Base-by-base conservation (phyloP, 2,329 filamentous ascomycete genomes). In the Stachybotrys elegans region DNA sequence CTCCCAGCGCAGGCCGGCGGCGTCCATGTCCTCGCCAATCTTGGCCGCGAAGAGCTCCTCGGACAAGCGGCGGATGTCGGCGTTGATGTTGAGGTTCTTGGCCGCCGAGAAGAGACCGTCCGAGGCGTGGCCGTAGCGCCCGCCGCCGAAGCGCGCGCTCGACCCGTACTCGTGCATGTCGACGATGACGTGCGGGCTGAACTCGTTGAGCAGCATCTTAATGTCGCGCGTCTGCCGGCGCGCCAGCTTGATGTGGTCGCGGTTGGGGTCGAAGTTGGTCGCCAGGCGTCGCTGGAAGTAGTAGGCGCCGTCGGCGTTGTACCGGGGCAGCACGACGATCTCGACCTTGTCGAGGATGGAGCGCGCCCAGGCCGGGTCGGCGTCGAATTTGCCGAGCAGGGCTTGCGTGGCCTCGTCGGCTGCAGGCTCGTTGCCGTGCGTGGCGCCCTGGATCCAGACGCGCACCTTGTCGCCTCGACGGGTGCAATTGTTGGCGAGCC, bases 101-200 rank as follows among this genome's bases (percentile, higher is more conserved):
- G 60, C 60, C 2, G 61, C 60, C 0, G 61, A 61, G 39, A 61
- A 64, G 1, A 59, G 51, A 2, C 57, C 59, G 29, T 63, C 60
- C 1, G 58, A 49, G 3, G 51, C 58, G 7, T 62, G 57, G 17
- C 44, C 45, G 7, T 56, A 50, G 0, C 47, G 48, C 1, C 59
- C 60, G 6, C 48, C 57, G 40, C 0, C 48, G 23, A 40, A 40
- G 6, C 38, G 22, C 14, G 38, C 40, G 5, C 35, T 40, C 0
- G 61, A 51, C 1, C 50, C 50, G 27, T 61, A 63, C 42, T 63
- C 61, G 25, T 63, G 61, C 51, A 59, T 58, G n/a, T 63, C 61
- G 5, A 63, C 51, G 1, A 55, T 55, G 11, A 63, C 51, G 13
- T 63, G 60, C 0, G 61, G 60, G 8, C 44, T 46, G 40, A 58